phyloP scores from a whole-genome alignment of 495 filamentous ascomycete genomes.

The Chaetomidium leptoderma region DNA sequence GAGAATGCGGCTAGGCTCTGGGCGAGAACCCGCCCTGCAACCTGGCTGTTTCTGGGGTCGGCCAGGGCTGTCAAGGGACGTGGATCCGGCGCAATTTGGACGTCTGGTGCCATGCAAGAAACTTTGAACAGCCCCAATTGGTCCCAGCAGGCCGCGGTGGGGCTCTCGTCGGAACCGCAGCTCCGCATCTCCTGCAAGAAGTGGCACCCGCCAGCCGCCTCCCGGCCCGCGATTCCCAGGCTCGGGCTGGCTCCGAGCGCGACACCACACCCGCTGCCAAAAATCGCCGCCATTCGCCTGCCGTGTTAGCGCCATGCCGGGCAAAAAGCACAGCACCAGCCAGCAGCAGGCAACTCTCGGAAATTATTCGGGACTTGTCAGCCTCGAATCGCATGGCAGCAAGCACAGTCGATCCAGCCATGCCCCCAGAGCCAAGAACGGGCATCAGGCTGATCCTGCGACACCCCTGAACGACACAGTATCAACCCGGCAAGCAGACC shows the following conservation, averaged over 20 bases:
- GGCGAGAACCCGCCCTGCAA: background rate
- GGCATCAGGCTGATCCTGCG: background rate
- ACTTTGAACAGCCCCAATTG: constrained; percentile 3
- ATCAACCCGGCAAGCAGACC: too few species aligned
- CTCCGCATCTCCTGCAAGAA: constrained; percentile 37
- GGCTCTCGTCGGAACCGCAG: constrained; percentile 28
- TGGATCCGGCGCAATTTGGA: constrained; percentile 22
- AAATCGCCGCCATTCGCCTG: constrained; percentile 5
- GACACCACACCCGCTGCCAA: background rate
- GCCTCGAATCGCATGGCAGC: background rate
- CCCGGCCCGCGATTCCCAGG: constrained; percentile 35
- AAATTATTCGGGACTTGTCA: background rate
- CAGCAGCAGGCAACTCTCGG: too few species aligned
- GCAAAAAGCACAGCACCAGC: too few species aligned
- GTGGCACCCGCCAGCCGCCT: constrained; percentile 34
- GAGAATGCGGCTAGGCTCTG: constrained; percentile 10
- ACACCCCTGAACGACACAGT: too few species aligned
- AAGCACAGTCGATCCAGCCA: too few species aligned
- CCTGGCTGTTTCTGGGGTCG: background rate
- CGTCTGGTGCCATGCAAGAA: constrained; percentile 20
- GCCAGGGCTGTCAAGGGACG: constrained; percentile 12
- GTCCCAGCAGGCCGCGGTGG: constrained; percentile 16
- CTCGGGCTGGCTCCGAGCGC: constrained; percentile 16
- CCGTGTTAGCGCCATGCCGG: background rate
- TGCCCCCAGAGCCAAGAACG: background rate